Conservation (phyloP, 2,329 filamentous ascomycete species). For the Hypoxylon sp. region DNA sequence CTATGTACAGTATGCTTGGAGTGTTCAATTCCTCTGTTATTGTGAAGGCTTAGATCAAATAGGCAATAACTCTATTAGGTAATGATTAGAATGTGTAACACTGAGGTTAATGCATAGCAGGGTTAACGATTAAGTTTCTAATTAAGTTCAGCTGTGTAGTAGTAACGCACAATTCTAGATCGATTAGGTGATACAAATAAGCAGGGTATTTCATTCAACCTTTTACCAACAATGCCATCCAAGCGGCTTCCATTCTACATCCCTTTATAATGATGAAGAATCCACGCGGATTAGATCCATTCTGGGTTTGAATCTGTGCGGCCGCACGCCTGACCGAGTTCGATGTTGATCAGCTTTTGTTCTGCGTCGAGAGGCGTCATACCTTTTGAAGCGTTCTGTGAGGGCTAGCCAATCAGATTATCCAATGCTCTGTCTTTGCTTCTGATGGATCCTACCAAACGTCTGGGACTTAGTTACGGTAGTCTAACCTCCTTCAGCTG, state of each 20-base stretch:
- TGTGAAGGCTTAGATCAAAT: neutral
- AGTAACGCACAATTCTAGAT: constrained; percentile 6
- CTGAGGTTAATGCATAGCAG: neutral
- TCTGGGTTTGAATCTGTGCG: neutral
- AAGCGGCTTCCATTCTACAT: neutral
- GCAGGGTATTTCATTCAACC: neutral
- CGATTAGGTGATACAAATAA: neutral
- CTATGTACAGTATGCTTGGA: too few species aligned
- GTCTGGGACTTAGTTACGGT: neutral
- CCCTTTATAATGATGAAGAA: neutral
- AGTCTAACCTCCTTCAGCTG: too few species aligned
- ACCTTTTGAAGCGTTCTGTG: constrained; percentile 10
- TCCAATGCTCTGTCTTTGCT: neutral
- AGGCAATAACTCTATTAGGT: neutral
- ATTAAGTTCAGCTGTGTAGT: neutral
- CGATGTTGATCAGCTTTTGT: constrained; percentile 12
- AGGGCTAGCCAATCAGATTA: constrained; percentile 11
- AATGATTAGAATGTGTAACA: neutral
- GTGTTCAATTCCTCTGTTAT: neutral
- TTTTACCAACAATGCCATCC: neutral
- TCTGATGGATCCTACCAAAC: neutral
- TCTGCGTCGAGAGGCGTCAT: constrained; percentile 8
- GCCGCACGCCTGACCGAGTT: constrained; percentile 8
- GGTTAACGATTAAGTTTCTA: neutral
- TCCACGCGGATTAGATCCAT: neutral